Percentiles rank a stretch among this genome's conserved stretches.
Conservation (phyloP, 208 protist genomes). For the Trypanosoma conorhini region DNA sequence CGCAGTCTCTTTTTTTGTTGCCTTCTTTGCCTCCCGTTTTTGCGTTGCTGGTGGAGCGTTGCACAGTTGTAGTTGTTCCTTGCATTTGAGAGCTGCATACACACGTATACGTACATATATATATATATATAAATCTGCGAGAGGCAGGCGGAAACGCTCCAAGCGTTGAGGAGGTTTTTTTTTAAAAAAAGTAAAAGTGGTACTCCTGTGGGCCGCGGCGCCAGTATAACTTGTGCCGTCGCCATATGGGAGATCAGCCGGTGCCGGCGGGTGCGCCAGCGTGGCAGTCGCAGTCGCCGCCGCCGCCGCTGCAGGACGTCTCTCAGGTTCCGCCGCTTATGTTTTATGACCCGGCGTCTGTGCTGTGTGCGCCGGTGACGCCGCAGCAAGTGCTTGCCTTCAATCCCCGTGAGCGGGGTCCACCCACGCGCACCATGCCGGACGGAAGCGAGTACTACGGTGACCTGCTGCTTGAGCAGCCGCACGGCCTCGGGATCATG, state of each 20-base stretch:
- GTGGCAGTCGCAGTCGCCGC: neutral
- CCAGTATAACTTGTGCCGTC: neutral
- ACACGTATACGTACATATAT: constrained; percentile 11
- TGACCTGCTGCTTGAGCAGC: constrained; percentile 46
- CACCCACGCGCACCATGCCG: constrained; percentile 38
- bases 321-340: constrained; percentile 1
- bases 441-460: constrained; percentile 84
- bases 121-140: constrained; percentile 24
- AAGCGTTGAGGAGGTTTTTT: neutral
- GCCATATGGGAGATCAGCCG: neutral
- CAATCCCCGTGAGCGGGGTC: constrained; percentile 32
- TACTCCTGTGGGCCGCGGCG: neutral
- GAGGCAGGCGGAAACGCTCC: neutral
- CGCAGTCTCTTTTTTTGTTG: neutral
- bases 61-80: neutral
- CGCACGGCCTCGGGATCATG: constrained; percentile 71
- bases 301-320: neutral
- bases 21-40: neutral
- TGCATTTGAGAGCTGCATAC: no score
- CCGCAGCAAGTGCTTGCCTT: constrained; percentile 64
- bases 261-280: neutral
- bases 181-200: neutral
- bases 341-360: constrained; percentile 21
- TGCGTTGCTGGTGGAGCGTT: neutral
- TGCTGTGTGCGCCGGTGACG: constrained; percentile 40